These are phyloP conservation scores for Oldenlandia corymbosa DNA, from an alignment of 257 asterid species.

Conservation along the genomic window DNA sequence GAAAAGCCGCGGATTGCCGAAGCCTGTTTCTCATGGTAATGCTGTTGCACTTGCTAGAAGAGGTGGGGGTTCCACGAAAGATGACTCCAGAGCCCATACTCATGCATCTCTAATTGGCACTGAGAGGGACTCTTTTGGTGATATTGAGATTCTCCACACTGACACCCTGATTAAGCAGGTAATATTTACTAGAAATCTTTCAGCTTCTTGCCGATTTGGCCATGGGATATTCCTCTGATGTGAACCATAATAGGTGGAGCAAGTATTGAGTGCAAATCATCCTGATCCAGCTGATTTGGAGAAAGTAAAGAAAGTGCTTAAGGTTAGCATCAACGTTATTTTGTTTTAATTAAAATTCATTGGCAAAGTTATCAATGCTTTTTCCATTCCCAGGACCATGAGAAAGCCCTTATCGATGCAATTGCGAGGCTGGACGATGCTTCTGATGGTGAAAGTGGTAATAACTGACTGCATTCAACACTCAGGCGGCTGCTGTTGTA, in stretches of 20 bases:
- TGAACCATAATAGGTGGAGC: conserved; percentile 48
- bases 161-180: conserved; percentile 66
- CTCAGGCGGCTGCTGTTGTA: not conserved
- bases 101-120: conserved; percentile 49
- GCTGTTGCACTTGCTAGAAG: conserved; percentile 42
- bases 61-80: conserved; percentile 48
- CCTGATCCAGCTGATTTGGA: conserved; percentile 56
- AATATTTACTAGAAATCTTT: conserved; percentile 7
- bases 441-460: conserved; percentile 35
- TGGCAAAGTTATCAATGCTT: not conserved
- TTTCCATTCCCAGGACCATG: conserved; percentile 22
- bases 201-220: not conserved
- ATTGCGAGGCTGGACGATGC: conserved; percentile 20
- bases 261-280: conserved; percentile 41
- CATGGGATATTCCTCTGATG: not conserved
- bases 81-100: conserved; percentile 40
- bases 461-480: conserved; percentile 13
- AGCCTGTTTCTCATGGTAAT: conserved; percentile 31
- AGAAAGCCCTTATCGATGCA: conserved; percentile 23
- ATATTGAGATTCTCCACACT: conserved; percentile 59
- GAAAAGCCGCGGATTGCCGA: conserved; percentile 42
- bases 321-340: conserved; percentile 24
- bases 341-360: not conserved
- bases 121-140: conserved; percentile 47
- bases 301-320: conserved; percentile 56